These are phyloP conservation scores for Globisporangium cylindrosporum DNA, from an alignment of 352 stramenopile genomes.

Conservation along the genomic window DNA sequence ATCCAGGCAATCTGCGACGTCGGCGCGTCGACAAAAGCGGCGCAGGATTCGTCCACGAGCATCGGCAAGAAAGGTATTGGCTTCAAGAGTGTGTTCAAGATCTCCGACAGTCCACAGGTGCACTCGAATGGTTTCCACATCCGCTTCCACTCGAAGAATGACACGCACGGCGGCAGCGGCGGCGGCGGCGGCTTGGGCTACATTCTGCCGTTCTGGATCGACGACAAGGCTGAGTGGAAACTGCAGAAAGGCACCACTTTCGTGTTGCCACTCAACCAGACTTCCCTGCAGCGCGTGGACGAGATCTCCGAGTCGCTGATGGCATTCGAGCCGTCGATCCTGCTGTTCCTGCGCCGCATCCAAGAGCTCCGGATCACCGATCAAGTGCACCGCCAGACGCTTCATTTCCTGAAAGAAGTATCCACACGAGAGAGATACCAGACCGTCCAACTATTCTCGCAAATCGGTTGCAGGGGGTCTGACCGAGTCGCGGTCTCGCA, in stretches of 20 bases:
- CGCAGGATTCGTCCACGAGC: conserved; percentile 32
- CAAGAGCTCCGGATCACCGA: conserved; percentile 59
- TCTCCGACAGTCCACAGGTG: conserved; percentile 77
- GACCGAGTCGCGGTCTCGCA: conserved; percentile 20
- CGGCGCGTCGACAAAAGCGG: conserved; percentile 76
- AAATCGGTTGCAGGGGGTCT: conserved; percentile 17
- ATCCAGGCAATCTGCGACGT: conserved; percentile 87
- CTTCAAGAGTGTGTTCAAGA: conserved; percentile 91
- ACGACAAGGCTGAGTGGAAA: conserved; percentile 42
- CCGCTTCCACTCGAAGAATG: conserved; percentile 65
- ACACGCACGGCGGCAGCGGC: conserved; percentile 36
- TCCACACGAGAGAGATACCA: conserved; percentile 15
- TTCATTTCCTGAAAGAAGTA: conserved; percentile 49
- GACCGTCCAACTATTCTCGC: conserved; percentile 40
- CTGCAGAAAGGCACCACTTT: conserved; percentile 56
- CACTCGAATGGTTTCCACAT: conserved; percentile 89
- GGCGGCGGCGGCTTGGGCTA: conserved; percentile 61
- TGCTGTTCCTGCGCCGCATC: conserved; percentile 80
- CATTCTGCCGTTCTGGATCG: conserved; percentile 80
- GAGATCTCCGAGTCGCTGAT: conserved; percentile 68
- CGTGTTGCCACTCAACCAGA: conserved; percentile 65
- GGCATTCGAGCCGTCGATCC: conserved; percentile 67
- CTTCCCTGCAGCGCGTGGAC: conserved; percentile 34
- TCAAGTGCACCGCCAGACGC: conserved; percentile 23
- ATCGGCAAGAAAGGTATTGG: conserved; percentile 91